These are phyloP conservation scores for Ensete glaucum DNA, from an alignment of 176 grass and related monocot genomes.

Conservation along the genomic window DNA sequence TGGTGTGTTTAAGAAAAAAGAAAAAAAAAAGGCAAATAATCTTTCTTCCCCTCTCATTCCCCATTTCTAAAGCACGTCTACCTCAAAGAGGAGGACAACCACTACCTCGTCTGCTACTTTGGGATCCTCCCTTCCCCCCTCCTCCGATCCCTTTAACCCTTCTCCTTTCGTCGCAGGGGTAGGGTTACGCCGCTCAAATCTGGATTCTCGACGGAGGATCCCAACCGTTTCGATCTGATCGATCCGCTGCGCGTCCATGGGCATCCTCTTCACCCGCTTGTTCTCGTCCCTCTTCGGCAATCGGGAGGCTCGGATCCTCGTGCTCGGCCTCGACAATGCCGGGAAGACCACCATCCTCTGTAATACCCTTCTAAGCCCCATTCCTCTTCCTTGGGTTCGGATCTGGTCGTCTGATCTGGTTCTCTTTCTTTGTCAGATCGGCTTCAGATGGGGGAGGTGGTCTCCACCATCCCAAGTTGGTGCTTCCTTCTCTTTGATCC, in stretches of 20 bases:
- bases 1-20: no score
- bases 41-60: no score
- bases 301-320: constrained; percentile 94
- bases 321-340: constrained; percentile 94
- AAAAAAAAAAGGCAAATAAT: no score
- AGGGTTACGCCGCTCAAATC: no score
- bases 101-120: no score
- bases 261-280: constrained; percentile 97
- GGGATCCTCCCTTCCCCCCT: no score
- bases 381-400: background rate
- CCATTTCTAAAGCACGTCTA: no score
- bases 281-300: constrained; percentile 89
- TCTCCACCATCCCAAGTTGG: constrained; percentile 93
- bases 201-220: no score
- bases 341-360: constrained; percentile 98
- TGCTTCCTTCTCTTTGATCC: constrained; percentile 20
- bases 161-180: no score
- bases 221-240: no score
- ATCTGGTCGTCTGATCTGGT: constrained; percentile 8
- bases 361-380: constrained; percentile 21
- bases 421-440: constrained; percentile 45
- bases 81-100: no score
- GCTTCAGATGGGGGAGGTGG: constrained; percentile 97
- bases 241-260: constrained; percentile 32
- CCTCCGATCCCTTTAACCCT: no score